Evolutionary conservation across 83 land plant genomes (phyloP).

Genomic region (Diphasiastrum complanatum): DNA sequence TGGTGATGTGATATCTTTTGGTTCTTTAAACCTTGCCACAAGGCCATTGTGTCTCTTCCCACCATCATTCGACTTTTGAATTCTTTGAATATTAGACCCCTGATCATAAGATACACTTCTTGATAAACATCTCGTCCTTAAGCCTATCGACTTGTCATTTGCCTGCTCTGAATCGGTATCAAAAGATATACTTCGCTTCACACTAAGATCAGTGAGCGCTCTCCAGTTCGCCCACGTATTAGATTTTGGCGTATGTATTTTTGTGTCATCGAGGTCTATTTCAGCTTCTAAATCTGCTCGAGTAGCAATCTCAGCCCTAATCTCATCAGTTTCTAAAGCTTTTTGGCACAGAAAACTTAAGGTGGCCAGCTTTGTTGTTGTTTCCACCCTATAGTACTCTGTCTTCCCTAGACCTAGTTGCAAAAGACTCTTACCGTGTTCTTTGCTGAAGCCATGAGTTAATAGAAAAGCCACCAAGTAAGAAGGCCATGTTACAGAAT

Average conservation of each 20-base stretch:
- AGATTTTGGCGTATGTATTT: background rate
- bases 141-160: too few species aligned
- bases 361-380: constrained; percentile 45
- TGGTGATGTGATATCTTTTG: constrained; percentile 5
- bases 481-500: constrained; percentile 21
- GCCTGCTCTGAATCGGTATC: too few species aligned
- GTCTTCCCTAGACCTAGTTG: constrained; percentile 35
- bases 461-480: constrained; percentile 42
- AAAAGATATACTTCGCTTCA: background rate
- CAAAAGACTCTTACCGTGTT: constrained; percentile 30
- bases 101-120: too few species aligned
- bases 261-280: background rate
- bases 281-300: constrained; percentile 9
- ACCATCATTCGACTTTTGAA: too few species aligned
- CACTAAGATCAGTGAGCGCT: background rate
- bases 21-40: constrained; percentile 9
- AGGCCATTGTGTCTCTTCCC: constrained; percentile 9
- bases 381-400: constrained; percentile 49
- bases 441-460: constrained; percentile 29
- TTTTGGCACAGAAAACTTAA: constrained; percentile 72
- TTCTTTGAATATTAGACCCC: too few species aligned
- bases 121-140: too few species aligned
- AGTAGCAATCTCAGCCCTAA: constrained; percentile 46
- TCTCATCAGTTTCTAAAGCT: constrained; percentile 51
- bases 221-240: background rate